Conservation (phyloP, 306 rosid species). For the Inga oerstediana region DNA sequence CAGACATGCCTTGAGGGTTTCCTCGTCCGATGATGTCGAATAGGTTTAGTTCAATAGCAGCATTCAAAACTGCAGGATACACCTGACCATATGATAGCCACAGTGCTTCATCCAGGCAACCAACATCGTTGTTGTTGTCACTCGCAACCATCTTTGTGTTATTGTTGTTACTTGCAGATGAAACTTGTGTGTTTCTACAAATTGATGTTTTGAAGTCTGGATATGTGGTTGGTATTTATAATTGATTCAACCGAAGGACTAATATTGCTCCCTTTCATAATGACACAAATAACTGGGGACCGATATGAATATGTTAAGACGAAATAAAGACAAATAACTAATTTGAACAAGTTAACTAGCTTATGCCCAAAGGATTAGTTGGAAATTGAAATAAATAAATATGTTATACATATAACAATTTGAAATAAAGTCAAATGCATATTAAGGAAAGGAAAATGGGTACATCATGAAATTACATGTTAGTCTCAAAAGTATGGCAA, state of each 20-base stretch:
- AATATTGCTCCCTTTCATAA: not conserved
- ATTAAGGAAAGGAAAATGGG: too few relatives aligned
- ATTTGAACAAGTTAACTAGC: not conserved
- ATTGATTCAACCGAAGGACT: not conserved
- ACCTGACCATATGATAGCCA: not conserved
- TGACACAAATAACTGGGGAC: not conserved
- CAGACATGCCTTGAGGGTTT: conserved; percentile 1
- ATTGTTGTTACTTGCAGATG: not conserved
- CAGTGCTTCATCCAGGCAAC: not conserved
- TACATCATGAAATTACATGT: too few relatives aligned
- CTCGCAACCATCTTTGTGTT: not conserved
- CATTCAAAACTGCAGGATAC: not conserved
- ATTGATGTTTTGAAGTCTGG: not conserved
- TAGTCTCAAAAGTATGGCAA: too few relatives aligned
- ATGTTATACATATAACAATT: not conserved
- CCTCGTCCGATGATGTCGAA: conserved; percentile 3
- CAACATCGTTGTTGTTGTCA: not conserved
- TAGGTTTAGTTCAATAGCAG: conserved; percentile 18
- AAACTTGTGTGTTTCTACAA: not conserved
- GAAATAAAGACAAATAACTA: not conserved
- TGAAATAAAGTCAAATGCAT: too few relatives aligned
- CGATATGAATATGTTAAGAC: not conserved
- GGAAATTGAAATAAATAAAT: not conserved
- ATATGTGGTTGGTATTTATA: not conserved
- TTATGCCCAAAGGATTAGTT: not conserved